phyloP scores from a whole-genome alignment of 331 rosid genomes.

The Ulmus americana region DNA sequence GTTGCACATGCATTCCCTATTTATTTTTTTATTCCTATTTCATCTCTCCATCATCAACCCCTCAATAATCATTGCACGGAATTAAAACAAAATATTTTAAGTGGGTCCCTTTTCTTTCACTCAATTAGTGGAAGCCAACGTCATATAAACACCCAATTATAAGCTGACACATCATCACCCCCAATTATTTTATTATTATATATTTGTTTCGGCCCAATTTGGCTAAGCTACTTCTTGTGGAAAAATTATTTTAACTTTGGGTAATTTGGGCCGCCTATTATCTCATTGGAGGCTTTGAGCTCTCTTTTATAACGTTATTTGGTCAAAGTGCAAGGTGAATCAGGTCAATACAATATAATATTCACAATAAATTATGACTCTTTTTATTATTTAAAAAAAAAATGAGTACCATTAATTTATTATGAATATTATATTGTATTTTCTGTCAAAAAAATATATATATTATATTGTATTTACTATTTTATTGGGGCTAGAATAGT shows the following conservation, averaged over 20 bases:
- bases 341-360: no score
- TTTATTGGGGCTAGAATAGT: neutral
- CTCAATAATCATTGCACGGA: slow-evolving; percentile 67
- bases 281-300: neutral
- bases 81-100: slow-evolving; percentile 43
- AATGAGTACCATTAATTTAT: no score
- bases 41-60: slow-evolving; percentile 42
- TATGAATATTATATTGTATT: no score
- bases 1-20: slow-evolving; percentile 50
- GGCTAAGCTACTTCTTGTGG: neutral
- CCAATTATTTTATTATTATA: neutral
- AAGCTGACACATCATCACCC: slow-evolving; percentile 6
- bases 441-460: no score
- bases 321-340: neutral
- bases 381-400: no score
- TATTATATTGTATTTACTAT: no score
- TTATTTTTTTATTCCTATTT: slow-evolving; percentile 33
- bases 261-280: neutral
- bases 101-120: slow-evolving; percentile 27
- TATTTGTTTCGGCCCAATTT: neutral
- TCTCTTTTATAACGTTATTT: no score
- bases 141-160: slow-evolving; percentile 23
- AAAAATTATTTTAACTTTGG: neutral
- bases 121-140: slow-evolving; percentile 48
- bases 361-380: no score